Evolutionary conservation across 2,329 filamentous ascomycete genomes (phyloP).

Genomic region (Sodiomyces alkalinus): DNA sequence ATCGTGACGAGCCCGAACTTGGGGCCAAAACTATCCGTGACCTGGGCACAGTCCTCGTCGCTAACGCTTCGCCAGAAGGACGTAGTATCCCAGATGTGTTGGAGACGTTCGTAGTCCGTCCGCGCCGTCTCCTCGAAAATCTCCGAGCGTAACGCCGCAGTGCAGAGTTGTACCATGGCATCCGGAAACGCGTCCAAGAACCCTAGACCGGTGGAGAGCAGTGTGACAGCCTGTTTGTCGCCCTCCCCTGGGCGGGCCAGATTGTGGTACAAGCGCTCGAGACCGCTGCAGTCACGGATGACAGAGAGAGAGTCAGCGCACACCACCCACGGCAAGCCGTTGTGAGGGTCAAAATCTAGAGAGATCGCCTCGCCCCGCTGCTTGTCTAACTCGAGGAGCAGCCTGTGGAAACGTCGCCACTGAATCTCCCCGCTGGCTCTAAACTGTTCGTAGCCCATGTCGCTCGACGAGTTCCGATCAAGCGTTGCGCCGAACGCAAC

Average conservation of each 20-base stretch:
- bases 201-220: slow-evolving; percentile 53
- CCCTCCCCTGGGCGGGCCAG: slow-evolving; percentile 33
- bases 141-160: slow-evolving; percentile 53
- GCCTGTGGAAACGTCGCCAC: slow-evolving; percentile 80
- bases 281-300: slow-evolving; percentile 61
- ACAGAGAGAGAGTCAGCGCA: slow-evolving; percentile 70
- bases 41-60: slow-evolving; percentile 61
- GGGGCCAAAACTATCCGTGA: slow-evolving; percentile 54
- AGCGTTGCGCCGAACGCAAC: slow-evolving; percentile 55
- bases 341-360: slow-evolving; percentile 55
- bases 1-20: slow-evolving; percentile 44
- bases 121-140: slow-evolving; percentile 58
- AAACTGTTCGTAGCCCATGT: slow-evolving; percentile 63
- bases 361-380: slow-evolving; percentile 70
- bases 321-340: slow-evolving; percentile 67
- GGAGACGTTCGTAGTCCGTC: slow-evolving; percentile 59
- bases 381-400: slow-evolving; percentile 75
- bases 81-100: slow-evolving; percentile 62
- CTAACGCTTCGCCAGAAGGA: slow-evolving; percentile 66
- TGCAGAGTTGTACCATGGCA: slow-evolving; percentile 51
- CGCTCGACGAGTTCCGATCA: slow-evolving; percentile 42
- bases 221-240: slow-evolving; percentile 37
- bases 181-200: slow-evolving; percentile 60
- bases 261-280: slow-evolving; percentile 67
- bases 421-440: slow-evolving; percentile 60